Conservation (phyloP, 176 grass and related monocot species). For the Bromus sterilis region DNA sequence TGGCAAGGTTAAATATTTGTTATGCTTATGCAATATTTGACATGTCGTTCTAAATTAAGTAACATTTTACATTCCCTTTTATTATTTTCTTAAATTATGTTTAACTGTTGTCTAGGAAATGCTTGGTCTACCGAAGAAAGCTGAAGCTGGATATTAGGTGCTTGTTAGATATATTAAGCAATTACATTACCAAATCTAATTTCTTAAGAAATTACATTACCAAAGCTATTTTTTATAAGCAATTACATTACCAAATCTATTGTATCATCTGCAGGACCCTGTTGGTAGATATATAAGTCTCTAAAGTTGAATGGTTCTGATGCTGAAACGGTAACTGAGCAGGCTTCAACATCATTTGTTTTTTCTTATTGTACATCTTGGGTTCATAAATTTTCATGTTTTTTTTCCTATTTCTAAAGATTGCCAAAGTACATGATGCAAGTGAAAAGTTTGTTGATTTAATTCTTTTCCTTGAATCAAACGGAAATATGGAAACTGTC, state of each 20-base stretch:
- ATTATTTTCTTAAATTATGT: not conserved
- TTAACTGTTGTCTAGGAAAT: not conserved
- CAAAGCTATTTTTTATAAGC: not conserved
- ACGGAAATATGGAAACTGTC: conserved; percentile 27
- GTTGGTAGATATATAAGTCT: conserved; percentile 63
- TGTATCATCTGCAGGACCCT: conserved; percentile 42
- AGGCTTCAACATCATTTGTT: not conserved
- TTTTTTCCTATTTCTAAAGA: not conserved
- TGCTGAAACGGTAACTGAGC: conserved; percentile 43
- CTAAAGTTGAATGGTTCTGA: conserved; percentile 65
- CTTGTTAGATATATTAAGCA: too few relatives aligned
- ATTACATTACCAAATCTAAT: too few relatives aligned
- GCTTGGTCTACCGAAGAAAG: not conserved
- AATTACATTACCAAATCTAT: not conserved
- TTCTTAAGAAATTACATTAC: too few relatives aligned
- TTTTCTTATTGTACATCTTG: not conserved
- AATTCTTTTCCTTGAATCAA: conserved; percentile 45
- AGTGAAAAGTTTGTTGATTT: conserved; percentile 45
- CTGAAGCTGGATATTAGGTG: not conserved
- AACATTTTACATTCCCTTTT: too few relatives aligned
- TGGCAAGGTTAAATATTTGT: too few relatives aligned
- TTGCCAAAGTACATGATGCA: conserved; percentile 51
- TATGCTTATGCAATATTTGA: too few relatives aligned
- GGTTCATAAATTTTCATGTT: conserved; percentile 1
- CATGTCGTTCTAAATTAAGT: too few relatives aligned